Evolutionary conservation across 257 asterid genomes (phyloP).

Genomic region (Agastache rugosa): DNA sequence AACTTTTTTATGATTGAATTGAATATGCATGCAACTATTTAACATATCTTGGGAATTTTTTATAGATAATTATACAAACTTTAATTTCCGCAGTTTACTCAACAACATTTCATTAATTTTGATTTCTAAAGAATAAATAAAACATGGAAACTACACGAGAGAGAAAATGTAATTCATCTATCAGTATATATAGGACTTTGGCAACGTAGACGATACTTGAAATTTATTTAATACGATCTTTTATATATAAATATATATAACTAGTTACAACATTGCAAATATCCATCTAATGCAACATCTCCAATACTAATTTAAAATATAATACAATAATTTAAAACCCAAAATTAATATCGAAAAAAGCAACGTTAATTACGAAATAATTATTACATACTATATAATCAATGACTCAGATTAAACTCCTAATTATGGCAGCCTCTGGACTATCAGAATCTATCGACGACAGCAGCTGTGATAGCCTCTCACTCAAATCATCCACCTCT

Average conservation of each 20-base stretch:
- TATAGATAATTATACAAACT: neutral
- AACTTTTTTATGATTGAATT: neutral
- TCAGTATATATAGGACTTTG: neutral
- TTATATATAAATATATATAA: neutral
- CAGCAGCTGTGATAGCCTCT: constrained; percentile 79
- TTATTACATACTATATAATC: neutral
- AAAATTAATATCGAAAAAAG: neutral
- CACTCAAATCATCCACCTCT: constrained; percentile 91
- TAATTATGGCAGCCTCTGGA: constrained; percentile 89
- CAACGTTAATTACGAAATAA: neutral
- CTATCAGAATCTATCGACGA: constrained; percentile 83
- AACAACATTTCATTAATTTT: neutral
- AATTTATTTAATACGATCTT: neutral
- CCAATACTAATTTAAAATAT: neutral
- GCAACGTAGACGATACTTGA: neutral
- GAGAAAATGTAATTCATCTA: neutral
- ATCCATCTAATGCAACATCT: neutral
- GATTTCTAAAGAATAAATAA: neutral
- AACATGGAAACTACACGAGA: neutral
- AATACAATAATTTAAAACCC: neutral
- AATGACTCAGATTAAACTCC: constrained; percentile 63
- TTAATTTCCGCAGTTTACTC: neutral
- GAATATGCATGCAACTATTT: too few species aligned
- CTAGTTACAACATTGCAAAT: constrained; percentile 2
- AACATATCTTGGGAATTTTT: too few species aligned